Base-by-base conservation (phyloP, 345 rosid genomes). In the Isatis tinctoria region DNA sequence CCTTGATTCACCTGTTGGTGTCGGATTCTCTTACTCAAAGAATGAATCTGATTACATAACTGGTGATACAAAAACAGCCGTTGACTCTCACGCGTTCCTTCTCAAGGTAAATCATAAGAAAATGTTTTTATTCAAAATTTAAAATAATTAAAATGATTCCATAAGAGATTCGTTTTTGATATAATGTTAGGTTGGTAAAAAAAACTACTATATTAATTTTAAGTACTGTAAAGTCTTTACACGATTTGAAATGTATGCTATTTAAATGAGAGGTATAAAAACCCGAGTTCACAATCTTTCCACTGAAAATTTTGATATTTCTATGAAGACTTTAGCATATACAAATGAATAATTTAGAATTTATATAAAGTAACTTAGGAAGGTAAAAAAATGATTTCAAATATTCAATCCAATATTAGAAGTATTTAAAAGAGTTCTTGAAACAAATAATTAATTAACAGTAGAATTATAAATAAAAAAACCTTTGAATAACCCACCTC, bases 1-100 rank as follows among this genome's bases (percentile, higher is more conserved):
- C 79, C 78, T 94, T 76, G 98, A 94, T 80, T 94, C 97, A 35
- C 96, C 98, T 10, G 95, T 87, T 59, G 98, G 98, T 43, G 98
- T 94, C 33, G 97, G 98, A 16, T 75, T 87, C 43, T 94, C 97
- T n/a, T 91, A 94, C 76, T 88, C 97, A 12, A 73, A 86, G 27
- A 84, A 85, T n/a, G 4, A 18, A 49, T 81, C 83, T 7, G 98
- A 90, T 77, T 94, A 91, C 64, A 18, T 2, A 14, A 91, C 95
- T 16, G 91, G 95, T 41, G 98, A 94, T 74, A n/a, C 27, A 0
- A 84, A 85, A 80, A 91, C 98, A 33, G 94, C 96, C 4, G n/a
- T 70, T 16, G 96, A 94, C 80, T 75, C 98, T 2, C 96, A 94
- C 59, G 43, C 78, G 26, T 94, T 94, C 79, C 87, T 94, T 70